A percentile compares a stretch with the other conserved stretches of the same genome.
phyloP scores from a whole-genome alignment of 306 rosid genomes.

The Neltuma alba region DNA sequence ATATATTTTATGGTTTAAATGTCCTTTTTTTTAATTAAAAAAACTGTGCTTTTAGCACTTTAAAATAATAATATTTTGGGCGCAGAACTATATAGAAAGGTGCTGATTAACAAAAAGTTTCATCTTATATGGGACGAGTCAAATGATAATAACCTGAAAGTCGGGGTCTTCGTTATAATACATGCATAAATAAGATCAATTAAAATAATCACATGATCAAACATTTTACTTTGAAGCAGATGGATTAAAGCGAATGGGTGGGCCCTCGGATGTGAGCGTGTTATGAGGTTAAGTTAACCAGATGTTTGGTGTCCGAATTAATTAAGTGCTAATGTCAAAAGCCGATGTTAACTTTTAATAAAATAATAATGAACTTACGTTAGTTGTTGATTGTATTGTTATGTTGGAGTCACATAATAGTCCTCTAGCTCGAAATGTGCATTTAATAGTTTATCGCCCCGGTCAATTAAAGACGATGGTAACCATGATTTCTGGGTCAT shows the following conservation, averaged over 20 bases:
- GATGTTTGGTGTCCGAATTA: constrained; percentile 43
- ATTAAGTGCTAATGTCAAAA: constrained; percentile 36
- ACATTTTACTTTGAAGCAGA: constrained; percentile 25
- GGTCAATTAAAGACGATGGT: constrained; percentile 24
- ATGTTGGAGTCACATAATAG: constrained; percentile 15
- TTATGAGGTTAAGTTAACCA: constrained; percentile 34
- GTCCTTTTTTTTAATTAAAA: too few species aligned
- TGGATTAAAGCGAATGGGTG: constrained; percentile 35
- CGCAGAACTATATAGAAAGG: neutral
- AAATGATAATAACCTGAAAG: constrained; percentile 7
- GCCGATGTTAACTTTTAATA: constrained; percentile 34
- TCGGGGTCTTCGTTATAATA: neutral
- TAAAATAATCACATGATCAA: neutral
- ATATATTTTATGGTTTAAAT: neutral
- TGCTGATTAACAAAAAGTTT: constrained; percentile 1
- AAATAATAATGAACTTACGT: constrained; percentile 33
- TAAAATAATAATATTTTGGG: neutral
- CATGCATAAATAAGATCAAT: neutral
- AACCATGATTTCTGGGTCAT: constrained; percentile 1
- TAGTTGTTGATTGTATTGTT: constrained; percentile 16
- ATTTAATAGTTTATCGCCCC: constrained; percentile 33
- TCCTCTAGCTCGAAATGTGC: constrained; percentile 2
- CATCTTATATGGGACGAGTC: constrained; percentile 12
- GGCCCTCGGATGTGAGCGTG: constrained; percentile 45
- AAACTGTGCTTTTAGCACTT: neutral